phyloP scores from a whole-genome alignment of 2,329 filamentous ascomycete species.

The Ceratocystiopsis minuta region DNA sequence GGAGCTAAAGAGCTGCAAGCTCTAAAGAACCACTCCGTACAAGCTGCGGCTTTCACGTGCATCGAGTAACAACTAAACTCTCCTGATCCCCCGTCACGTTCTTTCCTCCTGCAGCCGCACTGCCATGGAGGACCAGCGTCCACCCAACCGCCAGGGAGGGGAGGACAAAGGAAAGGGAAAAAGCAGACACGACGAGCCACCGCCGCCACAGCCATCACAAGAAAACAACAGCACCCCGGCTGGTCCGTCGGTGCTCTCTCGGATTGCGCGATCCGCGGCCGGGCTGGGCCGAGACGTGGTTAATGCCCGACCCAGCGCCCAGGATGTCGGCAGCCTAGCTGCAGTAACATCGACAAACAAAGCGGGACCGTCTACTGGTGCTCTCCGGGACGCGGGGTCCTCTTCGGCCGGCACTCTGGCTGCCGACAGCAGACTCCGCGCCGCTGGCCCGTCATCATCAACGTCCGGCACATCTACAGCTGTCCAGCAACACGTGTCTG shows the following conservation, averaged over 20 bases:
- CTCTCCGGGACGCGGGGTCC: too few relatives aligned
- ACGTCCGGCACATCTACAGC: too few relatives aligned
- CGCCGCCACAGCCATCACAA: not conserved
- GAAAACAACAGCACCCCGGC: not conserved
- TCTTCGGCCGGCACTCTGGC: not conserved
- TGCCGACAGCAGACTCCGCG: conserved; percentile 1
- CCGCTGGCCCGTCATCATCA: conserved; percentile 4
- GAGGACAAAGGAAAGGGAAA: conserved; percentile 3
- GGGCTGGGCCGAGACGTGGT: conserved; percentile 11
- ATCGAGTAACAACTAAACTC: too few relatives aligned
- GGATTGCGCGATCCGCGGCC: conserved; percentile 14
- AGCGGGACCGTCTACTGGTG: not conserved
- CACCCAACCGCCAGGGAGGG: too few relatives aligned
- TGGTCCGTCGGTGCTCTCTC: conserved; percentile 6
- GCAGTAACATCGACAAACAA: conserved; percentile 6
- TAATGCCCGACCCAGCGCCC: conserved; percentile 9
- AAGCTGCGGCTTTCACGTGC: too few relatives aligned
- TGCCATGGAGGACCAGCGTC: too few relatives aligned
- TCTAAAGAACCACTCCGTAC: too few relatives aligned
- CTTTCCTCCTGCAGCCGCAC: too few relatives aligned
- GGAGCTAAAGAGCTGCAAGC: too few relatives aligned
- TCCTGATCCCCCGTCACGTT: too few relatives aligned
- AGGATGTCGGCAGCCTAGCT: not conserved
- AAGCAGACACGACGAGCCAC: not conserved
- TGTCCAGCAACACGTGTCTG: not conserved